Conservation (phyloP, 1,284 basidiomycete species). For the Moniliophthora roreri region DNA sequence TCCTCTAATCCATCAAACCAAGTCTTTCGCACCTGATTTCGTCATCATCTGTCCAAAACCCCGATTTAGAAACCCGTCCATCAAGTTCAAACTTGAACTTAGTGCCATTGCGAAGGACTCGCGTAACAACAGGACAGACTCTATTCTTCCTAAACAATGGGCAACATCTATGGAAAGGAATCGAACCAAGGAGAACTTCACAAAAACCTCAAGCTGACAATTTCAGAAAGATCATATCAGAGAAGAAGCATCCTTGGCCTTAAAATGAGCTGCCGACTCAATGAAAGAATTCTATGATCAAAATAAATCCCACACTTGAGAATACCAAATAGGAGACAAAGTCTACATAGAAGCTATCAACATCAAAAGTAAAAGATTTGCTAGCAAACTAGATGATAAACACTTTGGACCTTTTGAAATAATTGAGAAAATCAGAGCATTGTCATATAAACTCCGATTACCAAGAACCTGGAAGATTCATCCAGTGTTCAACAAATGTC, state of each 20-base stretch:
- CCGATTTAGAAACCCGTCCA: too few species aligned
- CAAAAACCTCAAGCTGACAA: neutral
- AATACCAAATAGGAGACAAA: slow-evolving; percentile 4
- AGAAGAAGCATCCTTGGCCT: neutral
- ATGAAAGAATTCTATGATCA: too few species aligned
- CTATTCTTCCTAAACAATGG: too few species aligned
- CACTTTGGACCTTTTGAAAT: slow-evolving; percentile 18
- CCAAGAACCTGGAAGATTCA: slow-evolving; percentile 16
- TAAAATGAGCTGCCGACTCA: neutral
- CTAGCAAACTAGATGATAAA: too few species aligned
- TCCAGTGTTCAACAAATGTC: slow-evolving; percentile 18
- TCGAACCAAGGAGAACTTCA: neutral
- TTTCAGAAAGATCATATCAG: neutral
- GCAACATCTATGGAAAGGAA: neutral
- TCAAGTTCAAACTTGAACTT: too few species aligned
- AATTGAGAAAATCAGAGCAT: slow-evolving; percentile 15
- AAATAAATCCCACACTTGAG: neutral
- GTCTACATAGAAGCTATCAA: slow-evolving; percentile 4
- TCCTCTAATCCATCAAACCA: too few species aligned
- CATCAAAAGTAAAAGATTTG: neutral
- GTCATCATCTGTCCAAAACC: too few species aligned
- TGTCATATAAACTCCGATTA: slow-evolving; percentile 13
- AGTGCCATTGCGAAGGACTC: too few species aligned
- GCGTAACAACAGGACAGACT: too few species aligned
- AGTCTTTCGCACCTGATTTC: too few species aligned